A percentile compares a stretch with the other conserved stretches of the same genome.
Evolutionary conservation across 2,329 filamentous ascomycete species (phyloP).

Genomic region (Chaetoscypha palmicola): DNA sequence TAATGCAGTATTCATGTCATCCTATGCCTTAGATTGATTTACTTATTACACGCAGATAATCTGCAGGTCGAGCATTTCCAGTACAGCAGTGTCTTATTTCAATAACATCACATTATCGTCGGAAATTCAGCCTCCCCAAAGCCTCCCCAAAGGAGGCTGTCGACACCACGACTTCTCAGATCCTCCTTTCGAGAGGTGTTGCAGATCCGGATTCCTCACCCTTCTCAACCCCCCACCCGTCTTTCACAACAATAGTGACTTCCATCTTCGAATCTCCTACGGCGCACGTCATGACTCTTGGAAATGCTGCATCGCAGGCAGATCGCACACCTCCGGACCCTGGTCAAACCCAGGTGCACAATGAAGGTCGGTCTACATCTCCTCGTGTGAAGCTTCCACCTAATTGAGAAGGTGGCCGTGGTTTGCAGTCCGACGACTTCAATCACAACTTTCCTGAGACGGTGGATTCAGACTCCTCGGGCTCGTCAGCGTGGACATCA

Average conservation of each 20-base stretch:
- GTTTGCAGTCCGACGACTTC: no score
- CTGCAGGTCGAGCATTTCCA: no score
- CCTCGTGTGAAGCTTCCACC: no score
- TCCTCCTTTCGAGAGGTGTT: constrained; percentile 39
- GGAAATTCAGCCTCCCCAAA: constrained; percentile 14
- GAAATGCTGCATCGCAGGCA: constrained; percentile 13
- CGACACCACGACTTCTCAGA: constrained; percentile 40
- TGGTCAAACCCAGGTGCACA: neutral
- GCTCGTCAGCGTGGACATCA: no score
- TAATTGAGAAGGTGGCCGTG: no score
- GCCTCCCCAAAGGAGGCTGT: constrained; percentile 21
- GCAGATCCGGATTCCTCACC: constrained; percentile 32
- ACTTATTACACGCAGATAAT: no score
- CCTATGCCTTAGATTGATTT: no score
- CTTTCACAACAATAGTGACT: constrained; percentile 14
- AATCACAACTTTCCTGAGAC: no score
- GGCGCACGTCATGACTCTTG: constrained; percentile 26
- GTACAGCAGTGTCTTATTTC: no score
- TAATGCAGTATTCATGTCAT: no score
- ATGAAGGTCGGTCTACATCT: neutral
- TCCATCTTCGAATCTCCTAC: constrained; percentile 26
- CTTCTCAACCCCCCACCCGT: constrained; percentile 1
- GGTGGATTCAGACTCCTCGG: no score
- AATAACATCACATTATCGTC: no score
- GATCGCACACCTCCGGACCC: neutral